Percentiles rank a stretch among this genome's conserved stretches.
Evolutionary conservation across 169 alveolate species (phyloP).

Genomic region (Eimeria acervulina): DNA sequence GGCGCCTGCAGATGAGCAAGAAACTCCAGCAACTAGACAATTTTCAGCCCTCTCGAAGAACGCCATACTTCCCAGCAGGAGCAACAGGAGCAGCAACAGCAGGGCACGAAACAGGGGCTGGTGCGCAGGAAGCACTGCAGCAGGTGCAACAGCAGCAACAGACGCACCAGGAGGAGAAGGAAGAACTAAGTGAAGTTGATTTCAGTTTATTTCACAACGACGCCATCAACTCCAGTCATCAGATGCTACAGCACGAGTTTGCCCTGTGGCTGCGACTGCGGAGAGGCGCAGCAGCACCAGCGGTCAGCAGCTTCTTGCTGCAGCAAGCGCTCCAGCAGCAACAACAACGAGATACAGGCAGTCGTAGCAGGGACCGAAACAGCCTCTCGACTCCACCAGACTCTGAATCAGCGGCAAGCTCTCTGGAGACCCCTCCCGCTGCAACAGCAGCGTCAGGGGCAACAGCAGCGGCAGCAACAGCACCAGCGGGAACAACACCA

Average conservation of each 20-base stretch:
- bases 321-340: slow-evolving; percentile 15
- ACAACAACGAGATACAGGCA: background rate
- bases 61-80: background rate
- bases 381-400: background rate
- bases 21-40: background rate
- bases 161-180: background rate
- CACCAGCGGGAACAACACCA: background rate
- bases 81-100: background rate
- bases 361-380: background rate
- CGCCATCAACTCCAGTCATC: slow-evolving; percentile 64
- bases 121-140: background rate
- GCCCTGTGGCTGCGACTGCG: slow-evolving; percentile 68
- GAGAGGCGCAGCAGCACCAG: slow-evolving; percentile 22
- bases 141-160: background rate
- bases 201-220: slow-evolving; percentile 59
- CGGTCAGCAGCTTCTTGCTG: background rate
- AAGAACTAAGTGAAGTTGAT: background rate
- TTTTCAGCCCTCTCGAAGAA: background rate
- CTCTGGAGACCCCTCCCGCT: background rate
- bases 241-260: slow-evolving; percentile 74
- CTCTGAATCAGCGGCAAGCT: background rate
- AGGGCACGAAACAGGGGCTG: background rate
- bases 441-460: background rate
- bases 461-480: slow-evolving; percentile 20
- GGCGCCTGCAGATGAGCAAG: slow-evolving; percentile 35